These are phyloP conservation scores for Starmerella sp. DNA, from an alignment of 805 yeast species.

Conservation along the genomic window DNA sequence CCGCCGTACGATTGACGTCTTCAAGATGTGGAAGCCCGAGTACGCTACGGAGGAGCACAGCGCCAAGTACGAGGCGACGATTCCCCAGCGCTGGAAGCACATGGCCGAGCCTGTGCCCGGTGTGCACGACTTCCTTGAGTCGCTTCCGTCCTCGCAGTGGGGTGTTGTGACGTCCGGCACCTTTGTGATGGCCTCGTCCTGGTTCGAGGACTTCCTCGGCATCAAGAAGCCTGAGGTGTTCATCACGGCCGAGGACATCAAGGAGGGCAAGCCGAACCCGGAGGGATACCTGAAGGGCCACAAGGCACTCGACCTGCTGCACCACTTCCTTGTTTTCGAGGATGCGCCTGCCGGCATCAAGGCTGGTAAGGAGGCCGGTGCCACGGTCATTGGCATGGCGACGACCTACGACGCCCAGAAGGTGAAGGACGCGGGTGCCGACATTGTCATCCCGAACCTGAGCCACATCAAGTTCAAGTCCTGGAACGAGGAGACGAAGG, in stretches of 20 bases:
- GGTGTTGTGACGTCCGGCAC: constrained; percentile 85
- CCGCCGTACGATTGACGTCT: constrained; percentile 69
- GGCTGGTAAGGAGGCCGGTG: constrained; percentile 78
- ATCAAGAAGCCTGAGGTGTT: constrained; percentile 57
- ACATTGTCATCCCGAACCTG: constrained; percentile 67
- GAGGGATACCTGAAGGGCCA: constrained; percentile 50
- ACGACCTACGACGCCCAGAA: constrained; percentile 62
- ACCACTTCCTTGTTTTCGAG: constrained; percentile 52
- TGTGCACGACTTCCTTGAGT: constrained; percentile 42
- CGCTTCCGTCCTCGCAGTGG: constrained; percentile 44
- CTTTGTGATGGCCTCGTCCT: constrained; percentile 59
- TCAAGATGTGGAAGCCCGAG: constrained; percentile 63
- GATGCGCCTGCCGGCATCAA: constrained; percentile 83
- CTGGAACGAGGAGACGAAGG: constrained; percentile 34
- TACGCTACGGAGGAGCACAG: constrained; percentile 56
- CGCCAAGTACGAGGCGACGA: constrained; percentile 54
- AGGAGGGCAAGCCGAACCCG: constrained; percentile 77
- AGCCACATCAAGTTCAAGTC: constrained; percentile 47
- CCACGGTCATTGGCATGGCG: constrained; percentile 71
- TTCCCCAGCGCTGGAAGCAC: constrained; percentile 62
- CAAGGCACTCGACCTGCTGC: constrained; percentile 29
- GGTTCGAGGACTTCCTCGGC: constrained; percentile 57
- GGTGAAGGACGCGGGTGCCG: constrained; percentile 68
- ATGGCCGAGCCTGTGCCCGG: constrained; percentile 69
- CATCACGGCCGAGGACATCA: constrained; percentile 72